Base-by-base conservation (phyloP, 2,329 filamentous ascomycete genomes). In the Nemania bipapillata region DNA sequence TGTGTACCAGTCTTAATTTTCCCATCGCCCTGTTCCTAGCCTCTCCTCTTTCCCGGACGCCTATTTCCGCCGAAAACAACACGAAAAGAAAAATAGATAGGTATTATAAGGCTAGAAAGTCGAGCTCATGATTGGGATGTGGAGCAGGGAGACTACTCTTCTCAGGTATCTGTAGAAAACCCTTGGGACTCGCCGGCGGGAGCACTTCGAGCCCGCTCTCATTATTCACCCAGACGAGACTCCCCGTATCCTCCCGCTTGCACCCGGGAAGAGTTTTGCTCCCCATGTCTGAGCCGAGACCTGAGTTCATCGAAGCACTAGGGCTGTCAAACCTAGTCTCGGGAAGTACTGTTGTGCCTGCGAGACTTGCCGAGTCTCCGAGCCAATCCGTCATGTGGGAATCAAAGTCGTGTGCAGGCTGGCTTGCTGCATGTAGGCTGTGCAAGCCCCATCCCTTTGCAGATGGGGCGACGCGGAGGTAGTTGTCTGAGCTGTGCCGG, bases 381-480 rank as follows among this genome's bases (percentile, higher is more conserved):
- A 68, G 20, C 70, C 70, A 72, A 17, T 72, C 66, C 7, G 63
- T 37, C 62, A 72, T 70, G 0, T 60, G 50, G 2, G 69, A 69
- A 30, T 69, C 60, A n/a, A 68, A 63, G 20, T 57, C n/a, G 37
- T 68, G 59, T 32, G 53, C 17, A 2, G 50, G 57, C 6, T 61
- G 62, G 28, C 61, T 63, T 37, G 65, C 62, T 50, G 63, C 68
- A 8, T 69, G 70, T n/a, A 72, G 45, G 32, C 68, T 69, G 8
- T 71, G 70, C 32, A 72, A 60, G 7, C 63, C 66, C 69, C 70
- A 72, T 12, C 68, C 70, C 40, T 69, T 70, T n/a, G 70, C 65
- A 2, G 70, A 71, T 1, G 70, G 70, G 2, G 70, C 70, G 4
- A 72, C 60, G 35, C 69, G 65, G 26, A 72, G 66, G 26, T 69